phyloP scores from a whole-genome alignment of 1,284 basidiomycete genomes.

The Neonothopanus nambi region DNA sequence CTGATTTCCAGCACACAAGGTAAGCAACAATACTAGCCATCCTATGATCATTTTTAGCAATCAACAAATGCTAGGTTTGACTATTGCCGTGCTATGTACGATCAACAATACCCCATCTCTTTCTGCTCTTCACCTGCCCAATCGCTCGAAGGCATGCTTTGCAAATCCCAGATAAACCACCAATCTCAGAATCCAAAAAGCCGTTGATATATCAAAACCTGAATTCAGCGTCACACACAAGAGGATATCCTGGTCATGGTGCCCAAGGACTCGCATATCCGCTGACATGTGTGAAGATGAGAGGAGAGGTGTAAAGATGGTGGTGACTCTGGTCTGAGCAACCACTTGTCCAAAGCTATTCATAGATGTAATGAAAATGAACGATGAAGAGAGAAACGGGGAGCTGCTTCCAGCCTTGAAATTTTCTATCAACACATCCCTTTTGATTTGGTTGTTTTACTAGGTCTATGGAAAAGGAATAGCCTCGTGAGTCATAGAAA shows the following conservation, averaged over 20 bases:
- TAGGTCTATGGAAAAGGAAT: constrained; percentile 48
- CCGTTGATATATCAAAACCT: constrained; percentile 75
- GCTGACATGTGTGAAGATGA: constrained; percentile 73
- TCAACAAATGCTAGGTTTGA: no score
- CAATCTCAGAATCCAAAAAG: constrained; percentile 52
- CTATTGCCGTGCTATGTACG: no score
- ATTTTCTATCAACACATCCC: constrained; percentile 68
- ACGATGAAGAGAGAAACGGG: background rate
- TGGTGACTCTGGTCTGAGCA: constrained; percentile 55
- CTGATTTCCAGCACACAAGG: no score
- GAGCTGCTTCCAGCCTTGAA: constrained; percentile 69
- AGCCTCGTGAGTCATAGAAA: no score
- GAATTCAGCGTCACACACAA: constrained; percentile 73
- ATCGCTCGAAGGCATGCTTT: no score
- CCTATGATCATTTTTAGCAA: no score
- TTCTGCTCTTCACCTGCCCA: no score
- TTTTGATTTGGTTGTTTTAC: constrained; percentile 59
- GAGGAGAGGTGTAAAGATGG: constrained; percentile 56
- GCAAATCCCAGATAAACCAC: constrained; percentile 54
- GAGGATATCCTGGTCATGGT: constrained; percentile 67
- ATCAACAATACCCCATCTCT: no score
- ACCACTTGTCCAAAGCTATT: constrained; percentile 69
- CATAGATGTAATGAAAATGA: background rate
- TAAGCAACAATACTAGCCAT: no score
- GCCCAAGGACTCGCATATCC: constrained; percentile 75